Evolutionary conservation across 2,329 filamentous ascomycete genomes (phyloP).

Genomic region (Mycocentrospora acerina): DNA sequence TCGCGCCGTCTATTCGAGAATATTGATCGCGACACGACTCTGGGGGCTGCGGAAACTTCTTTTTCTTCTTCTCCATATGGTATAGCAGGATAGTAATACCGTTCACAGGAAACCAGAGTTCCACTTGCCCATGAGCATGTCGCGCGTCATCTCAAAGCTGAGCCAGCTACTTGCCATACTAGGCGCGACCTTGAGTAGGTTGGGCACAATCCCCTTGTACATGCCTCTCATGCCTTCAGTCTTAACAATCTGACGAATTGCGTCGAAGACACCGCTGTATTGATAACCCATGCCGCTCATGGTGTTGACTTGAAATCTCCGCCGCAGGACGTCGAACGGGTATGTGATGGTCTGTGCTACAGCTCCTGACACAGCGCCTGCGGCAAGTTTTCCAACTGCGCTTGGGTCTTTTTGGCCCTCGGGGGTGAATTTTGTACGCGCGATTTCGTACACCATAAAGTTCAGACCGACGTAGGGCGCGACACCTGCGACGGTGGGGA

Average conservation of each 20-base stretch:
- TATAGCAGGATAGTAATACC: no score
- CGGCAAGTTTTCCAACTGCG: conserved; percentile 76
- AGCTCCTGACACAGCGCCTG: conserved; percentile 91
- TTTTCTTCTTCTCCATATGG: no score
- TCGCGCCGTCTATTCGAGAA: neutral
- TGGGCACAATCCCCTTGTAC: conserved; percentile 95
- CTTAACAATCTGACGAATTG: conserved; percentile 74
- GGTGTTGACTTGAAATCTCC: conserved; percentile 97
- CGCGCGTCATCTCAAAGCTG: conserved; percentile 90
- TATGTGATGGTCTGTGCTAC: conserved; percentile 98
- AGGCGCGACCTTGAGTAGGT: conserved; percentile 93
- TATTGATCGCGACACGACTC: no score
- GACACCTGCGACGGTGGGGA: conserved; percentile 92
- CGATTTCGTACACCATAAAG: conserved; percentile 96
- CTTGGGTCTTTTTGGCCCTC: conserved; percentile 84
- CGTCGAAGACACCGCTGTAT: conserved; percentile 85
- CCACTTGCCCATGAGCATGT: conserved; percentile 66
- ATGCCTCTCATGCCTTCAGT: conserved; percentile 83
- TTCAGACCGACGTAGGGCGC: conserved; percentile 97
- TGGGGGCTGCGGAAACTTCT: neutral
- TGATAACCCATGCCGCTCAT: conserved; percentile 98
- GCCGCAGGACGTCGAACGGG: conserved; percentile 90
- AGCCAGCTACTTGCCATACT: conserved; percentile 99
- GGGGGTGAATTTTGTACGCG: conserved; percentile 79
- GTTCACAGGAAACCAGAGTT: conserved; percentile 34